Evolutionary conservation across 2,329 filamentous ascomycete genomes (phyloP).

Genomic region (Clonostachys chloroleuca): DNA sequence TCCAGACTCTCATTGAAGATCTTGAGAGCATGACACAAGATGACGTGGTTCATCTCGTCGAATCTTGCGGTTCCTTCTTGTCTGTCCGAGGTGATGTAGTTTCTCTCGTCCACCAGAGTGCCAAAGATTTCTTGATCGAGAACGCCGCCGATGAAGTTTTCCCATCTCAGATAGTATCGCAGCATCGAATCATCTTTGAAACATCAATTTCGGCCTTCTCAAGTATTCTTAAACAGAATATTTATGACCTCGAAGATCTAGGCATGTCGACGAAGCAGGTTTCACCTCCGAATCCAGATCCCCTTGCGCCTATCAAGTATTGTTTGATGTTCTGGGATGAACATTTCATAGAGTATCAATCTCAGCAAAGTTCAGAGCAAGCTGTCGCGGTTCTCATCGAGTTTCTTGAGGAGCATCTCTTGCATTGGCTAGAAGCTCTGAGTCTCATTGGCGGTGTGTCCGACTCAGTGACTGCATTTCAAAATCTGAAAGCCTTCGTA

Average conservation of each 20-base stretch:
- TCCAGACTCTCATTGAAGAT: slow-evolving; percentile 11
- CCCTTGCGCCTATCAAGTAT: slow-evolving; percentile 8
- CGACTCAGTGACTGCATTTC: too few relatives aligned
- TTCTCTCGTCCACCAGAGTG: slow-evolving; percentile 34
- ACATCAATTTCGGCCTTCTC: slow-evolving; percentile 23
- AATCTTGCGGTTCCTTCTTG: slow-evolving; percentile 32
- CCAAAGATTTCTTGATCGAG: slow-evolving; percentile 29
- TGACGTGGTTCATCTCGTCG: slow-evolving; percentile 16
- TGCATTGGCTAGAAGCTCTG: slow-evolving; percentile 38
- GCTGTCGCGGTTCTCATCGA: too few relatives aligned
- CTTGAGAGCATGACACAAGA: slow-evolving; percentile 5
- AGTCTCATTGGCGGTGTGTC: slow-evolving; percentile 13
- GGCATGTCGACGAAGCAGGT: slow-evolving; percentile 5
- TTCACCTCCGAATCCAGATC: slow-evolving; percentile 5
- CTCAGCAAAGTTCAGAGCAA: too few relatives aligned
- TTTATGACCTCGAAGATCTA: slow-evolving; percentile 19
- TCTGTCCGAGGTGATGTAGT: slow-evolving; percentile 18
- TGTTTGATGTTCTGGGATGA: slow-evolving; percentile 10
- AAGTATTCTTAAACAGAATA: slow-evolving; percentile 22
- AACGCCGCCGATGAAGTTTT: neutral
- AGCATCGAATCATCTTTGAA: slow-evolving; percentile 21
- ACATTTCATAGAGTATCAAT: slow-evolving; percentile 4
- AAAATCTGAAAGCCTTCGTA: too few relatives aligned
- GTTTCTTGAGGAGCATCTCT: slow-evolving; percentile 25
- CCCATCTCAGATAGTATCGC: slow-evolving; percentile 1